Percentiles rank a stretch among this genome's conserved stretches.
Evolutionary conservation across 768 basidiomycete genomes (phyloP).

Genomic region (Lactarius deliciosus): DNA sequence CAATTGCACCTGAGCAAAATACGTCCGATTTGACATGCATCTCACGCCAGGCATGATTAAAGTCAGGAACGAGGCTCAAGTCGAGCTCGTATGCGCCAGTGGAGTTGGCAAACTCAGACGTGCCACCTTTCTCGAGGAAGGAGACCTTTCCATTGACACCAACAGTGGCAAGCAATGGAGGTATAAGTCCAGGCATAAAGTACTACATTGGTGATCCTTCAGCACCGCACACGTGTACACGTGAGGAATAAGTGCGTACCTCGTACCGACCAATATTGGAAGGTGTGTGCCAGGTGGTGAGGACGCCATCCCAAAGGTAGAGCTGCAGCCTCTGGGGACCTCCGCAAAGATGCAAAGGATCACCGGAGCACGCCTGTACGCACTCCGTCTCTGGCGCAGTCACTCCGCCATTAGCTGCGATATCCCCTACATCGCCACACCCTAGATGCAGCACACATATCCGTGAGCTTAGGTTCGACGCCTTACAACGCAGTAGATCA

Average conservation of each 20-base stretch:
- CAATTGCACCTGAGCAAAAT: constrained; percentile 73
- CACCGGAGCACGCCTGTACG: constrained; percentile 59
- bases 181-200: constrained; percentile 58
- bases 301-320: constrained; percentile 36
- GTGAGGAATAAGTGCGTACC: constrained; percentile 41
- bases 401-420: constrained; percentile 39
- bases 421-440: constrained; percentile 67
- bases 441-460: constrained; percentile 39
- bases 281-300: constrained; percentile 67
- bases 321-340: constrained; percentile 49
- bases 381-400: constrained; percentile 43
- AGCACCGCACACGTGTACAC: not conserved
- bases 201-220: constrained; percentile 35
- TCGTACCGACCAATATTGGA: constrained; percentile 66
- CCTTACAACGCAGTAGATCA: constrained; percentile 22
- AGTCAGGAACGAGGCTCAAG: constrained; percentile 49
- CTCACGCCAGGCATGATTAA: constrained; percentile 58
- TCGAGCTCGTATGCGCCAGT: constrained; percentile 83
- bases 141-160: constrained; percentile 81
- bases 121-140: constrained; percentile 74
- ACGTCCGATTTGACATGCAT: constrained; percentile 80
- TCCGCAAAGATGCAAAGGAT: constrained; percentile 69
- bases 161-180: constrained; percentile 72
- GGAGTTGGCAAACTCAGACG: constrained; percentile 57
- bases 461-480: constrained; percentile 3